Evolutionary conservation across 352 stramenopile species (phyloP), one percentile per base, ranked within the genome.

Genomic region (Thalassiosira hispida): DNA sequence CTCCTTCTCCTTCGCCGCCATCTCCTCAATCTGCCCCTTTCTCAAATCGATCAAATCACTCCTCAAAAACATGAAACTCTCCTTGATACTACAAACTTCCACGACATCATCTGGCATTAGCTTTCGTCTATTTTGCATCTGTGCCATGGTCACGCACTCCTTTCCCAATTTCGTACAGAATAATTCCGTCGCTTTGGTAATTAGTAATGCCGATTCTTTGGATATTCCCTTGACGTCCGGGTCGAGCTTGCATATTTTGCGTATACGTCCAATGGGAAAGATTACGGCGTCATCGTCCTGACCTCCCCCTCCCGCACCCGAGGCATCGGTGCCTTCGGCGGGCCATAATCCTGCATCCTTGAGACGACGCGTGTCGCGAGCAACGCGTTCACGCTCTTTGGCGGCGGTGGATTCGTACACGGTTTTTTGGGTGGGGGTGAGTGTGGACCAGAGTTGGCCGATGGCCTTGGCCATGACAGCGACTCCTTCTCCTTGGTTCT

Each of bases 231-330:
- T 89, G 1, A 97, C 90, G 60, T 98, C 95, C 0, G 95, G 93
- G 81, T 98, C 96, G 40, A 95, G 94, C 80, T 97, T 95, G 49
- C 97, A 91, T 79, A 98, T 97, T 67, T 97, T 97, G 62, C 96
- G 95, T 69, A 98, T 95, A 22, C 96, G 90, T 33, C 89, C 94
- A 81, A 88, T 6, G 27, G 83, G 75, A 68, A 92, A 69, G n/a
- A 86, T 63, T 1, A 86, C n/a, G 12, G 56, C 57, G 23, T 79
- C 57, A 0, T 79, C 65, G 33, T 72, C 51, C 22, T 56, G 25
- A 29, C 22, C 62, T 38, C 55, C 67, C 0, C 63, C 40, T 20
- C 49, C 61, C 57, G 14, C 95, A 38, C 47, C 88, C 94, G 25
- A 69, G 74, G 14, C 95, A 38, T 51, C 88, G 94, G 25, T 71